Evolutionary conservation across 1,139 yeast genomes (phyloP).

Genomic region (Geotrichum aggregatum): DNA sequence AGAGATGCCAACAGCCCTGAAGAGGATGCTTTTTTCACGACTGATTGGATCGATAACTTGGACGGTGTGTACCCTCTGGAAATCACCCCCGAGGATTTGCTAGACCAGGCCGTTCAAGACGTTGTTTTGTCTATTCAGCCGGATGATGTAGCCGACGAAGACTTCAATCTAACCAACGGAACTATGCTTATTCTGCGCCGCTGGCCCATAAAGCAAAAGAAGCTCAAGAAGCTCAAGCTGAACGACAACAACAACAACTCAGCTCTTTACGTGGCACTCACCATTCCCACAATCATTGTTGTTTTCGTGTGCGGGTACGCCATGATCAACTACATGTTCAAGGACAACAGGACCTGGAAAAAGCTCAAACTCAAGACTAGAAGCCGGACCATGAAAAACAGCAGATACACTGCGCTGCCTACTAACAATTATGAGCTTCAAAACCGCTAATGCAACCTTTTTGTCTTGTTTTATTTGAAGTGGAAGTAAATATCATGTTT

Average conservation of each 20-base stretch:
- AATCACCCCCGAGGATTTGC: constrained; percentile 59
- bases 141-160: constrained; percentile 59
- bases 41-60: constrained; percentile 67
- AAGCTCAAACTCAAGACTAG: constrained; percentile 18
- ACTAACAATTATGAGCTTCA: constrained; percentile 21
- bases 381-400: constrained; percentile 13
- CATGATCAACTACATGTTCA: constrained; percentile 18
- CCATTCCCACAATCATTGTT: constrained; percentile 67
- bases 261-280: constrained; percentile 59
- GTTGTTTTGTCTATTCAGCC: constrained; percentile 69
- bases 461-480: background rate
- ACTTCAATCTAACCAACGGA: constrained; percentile 47
- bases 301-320: constrained; percentile 40
- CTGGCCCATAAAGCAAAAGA: constrained; percentile 59
- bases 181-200: constrained; percentile 53
- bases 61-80: constrained; percentile 63
- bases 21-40: constrained; percentile 53
- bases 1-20: constrained; percentile 33
- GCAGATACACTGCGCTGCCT: constrained; percentile 20
- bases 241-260: constrained; percentile 41
- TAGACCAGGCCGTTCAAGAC: constrained; percentile 47
- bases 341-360: constrained; percentile 22
- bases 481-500: too few relatives aligned
- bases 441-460: constrained; percentile 5
- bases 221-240: constrained; percentile 45